Evolutionary conservation across 257 asterid species (phyloP).

Genomic region (Gardenia jasminoides): DNA sequence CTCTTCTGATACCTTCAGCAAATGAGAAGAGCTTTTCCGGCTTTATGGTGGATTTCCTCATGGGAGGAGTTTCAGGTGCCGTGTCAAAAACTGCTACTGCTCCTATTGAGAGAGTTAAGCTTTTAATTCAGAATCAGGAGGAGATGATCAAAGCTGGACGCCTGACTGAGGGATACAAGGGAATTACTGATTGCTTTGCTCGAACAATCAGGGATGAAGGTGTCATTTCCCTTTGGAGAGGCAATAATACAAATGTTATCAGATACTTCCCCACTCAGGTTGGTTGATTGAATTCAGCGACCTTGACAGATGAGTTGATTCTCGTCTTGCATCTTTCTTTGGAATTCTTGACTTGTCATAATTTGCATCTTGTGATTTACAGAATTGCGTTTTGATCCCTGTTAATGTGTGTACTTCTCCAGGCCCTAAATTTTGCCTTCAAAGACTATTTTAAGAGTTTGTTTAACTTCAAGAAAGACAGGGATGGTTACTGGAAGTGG

Average conservation of each 20-base stretch:
- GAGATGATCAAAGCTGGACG: slow-evolving; percentile 78
- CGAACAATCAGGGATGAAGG: slow-evolving; percentile 75
- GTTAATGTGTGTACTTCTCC: neutral
- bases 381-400: slow-evolving; percentile 11
- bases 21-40: slow-evolving; percentile 41
- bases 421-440: slow-evolving; percentile 84
- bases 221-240: slow-evolving; percentile 68
- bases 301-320: too few relatives aligned
- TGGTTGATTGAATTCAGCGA: too few relatives aligned
- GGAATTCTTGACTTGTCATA: neutral
- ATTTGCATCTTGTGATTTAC: neutral
- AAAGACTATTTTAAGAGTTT: slow-evolving; percentile 72
- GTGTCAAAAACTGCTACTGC: slow-evolving; percentile 77
- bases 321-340: neutral
- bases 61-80: slow-evolving; percentile 88
- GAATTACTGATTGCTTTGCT: slow-evolving; percentile 65
- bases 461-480: slow-evolving; percentile 68
- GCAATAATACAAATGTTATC: slow-evolving; percentile 68
- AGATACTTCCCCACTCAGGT: slow-evolving; percentile 88
- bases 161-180: slow-evolving; percentile 66
- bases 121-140: slow-evolving; percentile 73
- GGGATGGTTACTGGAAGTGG: slow-evolving; percentile 79
- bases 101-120: slow-evolving; percentile 80
- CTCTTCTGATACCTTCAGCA: slow-evolving; percentile 50
- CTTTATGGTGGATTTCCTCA: slow-evolving; percentile 67